Percentiles rank a stretch among this genome's conserved stretches.
Evolutionary conservation across 768 basidiomycete genomes (phyloP).

Genomic region (Tricholoma flavovirens): DNA sequence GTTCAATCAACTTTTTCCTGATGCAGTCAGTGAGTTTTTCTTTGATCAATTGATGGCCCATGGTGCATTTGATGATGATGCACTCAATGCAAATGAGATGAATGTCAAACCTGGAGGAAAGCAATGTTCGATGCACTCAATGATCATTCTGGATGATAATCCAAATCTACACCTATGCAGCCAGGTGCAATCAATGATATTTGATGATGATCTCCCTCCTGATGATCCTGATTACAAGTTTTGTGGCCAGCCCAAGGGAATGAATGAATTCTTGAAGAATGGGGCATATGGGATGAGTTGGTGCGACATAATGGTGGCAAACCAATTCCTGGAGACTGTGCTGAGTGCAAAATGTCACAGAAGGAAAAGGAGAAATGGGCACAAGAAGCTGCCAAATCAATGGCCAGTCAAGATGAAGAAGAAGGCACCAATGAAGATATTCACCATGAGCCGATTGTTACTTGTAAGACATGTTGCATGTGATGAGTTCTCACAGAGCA

Average conservation of each 20-base stretch:
- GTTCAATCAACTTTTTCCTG: constrained; percentile 7
- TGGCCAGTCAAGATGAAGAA: constrained; percentile 4
- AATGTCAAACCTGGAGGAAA: constrained; percentile 15
- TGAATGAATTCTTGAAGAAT: constrained; percentile 3
- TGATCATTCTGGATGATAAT: constrained; percentile 13
- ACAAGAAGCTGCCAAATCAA: neutral
- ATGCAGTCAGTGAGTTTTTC: constrained; percentile 10
- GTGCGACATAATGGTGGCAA: neutral
- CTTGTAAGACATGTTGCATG: constrained; percentile 16
- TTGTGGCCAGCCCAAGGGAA: too few relatives aligned
- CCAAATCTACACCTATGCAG: constrained; percentile 13
- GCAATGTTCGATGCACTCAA: constrained; percentile 13
- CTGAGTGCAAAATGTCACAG: constrained; percentile 3
- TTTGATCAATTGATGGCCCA: constrained; percentile 19
- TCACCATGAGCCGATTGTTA: neutral
- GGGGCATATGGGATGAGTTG: constrained; percentile 7
- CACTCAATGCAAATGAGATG: constrained; percentile 17
- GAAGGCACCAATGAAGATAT: constrained; percentile 4
- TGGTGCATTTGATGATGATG: constrained; percentile 13
- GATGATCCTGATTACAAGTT: constrained; percentile 8
- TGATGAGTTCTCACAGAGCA: constrained; percentile 12
- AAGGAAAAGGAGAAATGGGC: constrained; percentile 5
- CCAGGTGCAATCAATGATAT: constrained; percentile 13
- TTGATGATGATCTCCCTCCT: constrained; percentile 7
- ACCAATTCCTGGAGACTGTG: constrained; percentile 6